Evolutionary conservation across 163 green algal genomes (phyloP), one percentile per base, ranked within the genome.

Genomic region (Chlamydomonas reinhardtii): DNA sequence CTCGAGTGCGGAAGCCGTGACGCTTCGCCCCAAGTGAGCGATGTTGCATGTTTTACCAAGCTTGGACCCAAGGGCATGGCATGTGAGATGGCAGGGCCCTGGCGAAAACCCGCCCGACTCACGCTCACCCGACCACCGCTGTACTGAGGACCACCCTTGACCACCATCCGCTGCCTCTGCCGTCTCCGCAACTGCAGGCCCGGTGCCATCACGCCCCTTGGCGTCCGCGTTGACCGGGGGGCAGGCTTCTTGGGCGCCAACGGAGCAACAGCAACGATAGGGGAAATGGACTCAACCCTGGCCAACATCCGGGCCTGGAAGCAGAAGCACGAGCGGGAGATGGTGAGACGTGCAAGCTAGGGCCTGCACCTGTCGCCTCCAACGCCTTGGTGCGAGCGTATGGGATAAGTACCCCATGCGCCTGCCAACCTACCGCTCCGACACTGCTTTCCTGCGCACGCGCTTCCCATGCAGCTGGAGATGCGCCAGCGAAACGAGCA

Each of bases 321-420:
- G 59, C 70, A 79, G 24, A 79, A 80, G 70, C 81, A 87, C n/a
- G 81, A 87, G 19, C 70, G 81, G 0, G 81, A 87, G 39, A 80
- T 87, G 81, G 81, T 80, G 59, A 29, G 76, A 35, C n/a, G n/a
- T n/a, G n/a, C n/a, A n/a, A n/a, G n/a, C n/a, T n/a, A n/a, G n/a
- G n/a, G n/a, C n/a, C n/a, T n/a, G n/a, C n/a, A n/a, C n/a, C n/a
- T n/a, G n/a, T n/a, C n/a, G n/a, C n/a, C n/a, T n/a, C n/a, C n/a
- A n/a, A n/a, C n/a, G n/a, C n/a, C n/a, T n/a, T n/a, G 59, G 43
- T 54, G 43, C 43, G 11, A 54, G 43, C 43, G 8, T 6, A 54
- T 54, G 43, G 11, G 8, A n/a, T n/a, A n/a, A n/a, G n/a, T n/a
- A n/a, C n/a, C n/a, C n/a, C n/a, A n/a, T n/a, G n/a, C n/a, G n/a